phyloP scores from a whole-genome alignment of 768 basidiomycete species.

The Boletellus ananiceps region DNA sequence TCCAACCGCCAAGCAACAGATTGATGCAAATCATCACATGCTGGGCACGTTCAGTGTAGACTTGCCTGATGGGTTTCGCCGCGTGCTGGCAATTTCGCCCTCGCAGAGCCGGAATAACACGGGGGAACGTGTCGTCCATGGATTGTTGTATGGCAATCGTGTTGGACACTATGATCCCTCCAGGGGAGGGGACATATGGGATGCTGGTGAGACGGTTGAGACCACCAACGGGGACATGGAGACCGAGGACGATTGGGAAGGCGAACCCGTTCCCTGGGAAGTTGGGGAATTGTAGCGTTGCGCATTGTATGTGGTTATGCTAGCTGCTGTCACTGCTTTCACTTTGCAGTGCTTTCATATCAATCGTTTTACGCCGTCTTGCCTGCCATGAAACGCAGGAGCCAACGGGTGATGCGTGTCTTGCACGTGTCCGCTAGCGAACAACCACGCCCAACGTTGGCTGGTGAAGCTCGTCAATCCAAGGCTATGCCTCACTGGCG shows the following conservation, averaged over 20 bases:
- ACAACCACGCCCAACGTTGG: background rate
- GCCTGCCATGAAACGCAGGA: slow-evolving; percentile 22
- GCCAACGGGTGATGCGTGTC: slow-evolving; percentile 18
- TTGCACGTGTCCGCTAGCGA: slow-evolving; percentile 22
- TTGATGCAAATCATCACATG: slow-evolving; percentile 33
- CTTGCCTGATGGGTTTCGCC: slow-evolving; percentile 62
- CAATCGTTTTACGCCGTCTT: slow-evolving; percentile 24
- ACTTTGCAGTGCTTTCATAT: slow-evolving; percentile 33
- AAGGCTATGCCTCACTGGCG: slow-evolving; percentile 11
- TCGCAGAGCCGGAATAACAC: slow-evolving; percentile 37
- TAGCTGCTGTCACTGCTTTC: slow-evolving; percentile 17
- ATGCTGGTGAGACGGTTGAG: slow-evolving; percentile 58
- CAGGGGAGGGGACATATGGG: slow-evolving; percentile 74
- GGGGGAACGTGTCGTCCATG: slow-evolving; percentile 53
- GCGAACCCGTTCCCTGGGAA: slow-evolving; percentile 80
- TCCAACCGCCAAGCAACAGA: slow-evolving; percentile 7
- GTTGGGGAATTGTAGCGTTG: slow-evolving; percentile 59
- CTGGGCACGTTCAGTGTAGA: slow-evolving; percentile 45
- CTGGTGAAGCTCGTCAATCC: slow-evolving; percentile 1
- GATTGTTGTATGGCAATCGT: slow-evolving; percentile 55
- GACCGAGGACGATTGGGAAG: slow-evolving; percentile 68
- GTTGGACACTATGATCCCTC: slow-evolving; percentile 53
- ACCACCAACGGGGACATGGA: slow-evolving; percentile 40
- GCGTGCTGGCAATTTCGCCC: slow-evolving; percentile 58
- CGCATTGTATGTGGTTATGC: slow-evolving; percentile 28